Conservation (phyloP, 2,329 filamentous ascomycete species). For the Cladosporium sphaerospermum region DNA sequence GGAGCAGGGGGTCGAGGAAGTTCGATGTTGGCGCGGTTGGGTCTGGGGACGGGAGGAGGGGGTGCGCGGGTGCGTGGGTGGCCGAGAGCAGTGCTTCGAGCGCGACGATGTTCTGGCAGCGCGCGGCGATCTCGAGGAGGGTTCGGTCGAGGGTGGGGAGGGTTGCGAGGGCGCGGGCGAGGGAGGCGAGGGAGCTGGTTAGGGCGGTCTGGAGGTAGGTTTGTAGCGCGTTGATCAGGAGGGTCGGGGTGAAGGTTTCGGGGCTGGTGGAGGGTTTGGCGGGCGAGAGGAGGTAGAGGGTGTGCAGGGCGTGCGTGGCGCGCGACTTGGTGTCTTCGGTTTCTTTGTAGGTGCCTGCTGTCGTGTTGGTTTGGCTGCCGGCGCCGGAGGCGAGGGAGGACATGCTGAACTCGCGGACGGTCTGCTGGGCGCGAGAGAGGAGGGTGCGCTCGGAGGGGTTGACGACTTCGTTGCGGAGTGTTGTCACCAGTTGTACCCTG, state of each 20-base stretch:
- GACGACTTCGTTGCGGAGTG: slow-evolving; percentile 63
- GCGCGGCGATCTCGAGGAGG: slow-evolving; percentile 70
- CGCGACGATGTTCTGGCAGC: slow-evolving; percentile 88
- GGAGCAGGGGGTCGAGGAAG: slow-evolving; percentile 62
- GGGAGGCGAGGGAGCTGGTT: slow-evolving; percentile 67
- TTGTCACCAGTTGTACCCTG: slow-evolving; percentile 61
- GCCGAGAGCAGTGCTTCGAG: slow-evolving; percentile 70
- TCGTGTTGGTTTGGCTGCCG: slow-evolving; percentile 35
- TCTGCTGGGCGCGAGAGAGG: slow-evolving; percentile 67
- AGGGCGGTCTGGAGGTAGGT: slow-evolving; percentile 75
- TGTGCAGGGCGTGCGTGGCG: slow-evolving; percentile 65
- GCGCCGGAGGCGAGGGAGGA: slow-evolving; percentile 43
- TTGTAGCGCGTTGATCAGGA: slow-evolving; percentile 72
- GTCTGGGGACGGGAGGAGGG: slow-evolving; percentile 46
- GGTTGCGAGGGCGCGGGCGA: slow-evolving; percentile 70
- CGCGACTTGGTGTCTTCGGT: slow-evolving; percentile 69
- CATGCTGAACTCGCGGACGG: slow-evolving; percentile 78
- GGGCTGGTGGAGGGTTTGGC: slow-evolving; percentile 40
- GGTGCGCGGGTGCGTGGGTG: slow-evolving; percentile 63
- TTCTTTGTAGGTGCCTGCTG: slow-evolving; percentile 49
- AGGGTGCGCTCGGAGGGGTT: slow-evolving; percentile 67
- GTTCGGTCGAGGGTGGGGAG: slow-evolving; percentile 77
- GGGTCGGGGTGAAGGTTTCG: slow-evolving; percentile 53
- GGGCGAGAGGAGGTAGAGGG: slow-evolving; percentile 78
- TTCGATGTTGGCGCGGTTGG: slow-evolving; percentile 32